Evolutionary conservation across 140 eudicot species (phyloP).

Genomic region (Oenanthe javanica): DNA sequence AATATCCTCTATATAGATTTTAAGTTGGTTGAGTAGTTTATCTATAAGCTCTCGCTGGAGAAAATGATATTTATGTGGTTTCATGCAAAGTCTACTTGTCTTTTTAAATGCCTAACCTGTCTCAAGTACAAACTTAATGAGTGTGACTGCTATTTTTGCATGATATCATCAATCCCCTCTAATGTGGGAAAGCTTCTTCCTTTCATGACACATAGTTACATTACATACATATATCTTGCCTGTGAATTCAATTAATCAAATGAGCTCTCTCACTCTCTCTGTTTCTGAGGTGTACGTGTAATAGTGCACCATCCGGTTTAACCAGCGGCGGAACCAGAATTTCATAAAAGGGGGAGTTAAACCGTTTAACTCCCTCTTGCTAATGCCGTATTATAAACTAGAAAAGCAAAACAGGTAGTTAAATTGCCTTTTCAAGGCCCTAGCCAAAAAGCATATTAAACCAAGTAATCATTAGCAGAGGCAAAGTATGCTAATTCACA

Average conservation of each 20-base stretch:
- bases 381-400: not conserved
- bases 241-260: not conserved
- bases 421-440: conserved; percentile 5
- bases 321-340: too few relatives aligned
- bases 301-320: too few relatives aligned
- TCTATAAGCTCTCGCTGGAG: not conserved
- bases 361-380: not conserved
- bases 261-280: not conserved
- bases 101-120: not conserved
- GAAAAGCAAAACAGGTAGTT: not conserved
- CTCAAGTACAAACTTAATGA: not conserved
- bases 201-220: not conserved
- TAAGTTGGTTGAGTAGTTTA: not conserved
- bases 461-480: conserved; percentile 3
- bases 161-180: not conserved
- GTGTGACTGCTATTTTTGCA: not conserved
- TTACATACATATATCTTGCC: not conserved
- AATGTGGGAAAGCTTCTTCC: not conserved
- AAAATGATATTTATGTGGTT: not conserved
- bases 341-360: too few relatives aligned
- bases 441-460: not conserved
- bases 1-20: not conserved
- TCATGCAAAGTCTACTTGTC: not conserved
- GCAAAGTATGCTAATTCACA: not conserved
- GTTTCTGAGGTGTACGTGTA: not conserved